Evolutionary conservation across 2,329 filamentous ascomycete species (phyloP), one percentile per base, ranked within the genome.

Genomic region (Botrytis fragariae): DNA sequence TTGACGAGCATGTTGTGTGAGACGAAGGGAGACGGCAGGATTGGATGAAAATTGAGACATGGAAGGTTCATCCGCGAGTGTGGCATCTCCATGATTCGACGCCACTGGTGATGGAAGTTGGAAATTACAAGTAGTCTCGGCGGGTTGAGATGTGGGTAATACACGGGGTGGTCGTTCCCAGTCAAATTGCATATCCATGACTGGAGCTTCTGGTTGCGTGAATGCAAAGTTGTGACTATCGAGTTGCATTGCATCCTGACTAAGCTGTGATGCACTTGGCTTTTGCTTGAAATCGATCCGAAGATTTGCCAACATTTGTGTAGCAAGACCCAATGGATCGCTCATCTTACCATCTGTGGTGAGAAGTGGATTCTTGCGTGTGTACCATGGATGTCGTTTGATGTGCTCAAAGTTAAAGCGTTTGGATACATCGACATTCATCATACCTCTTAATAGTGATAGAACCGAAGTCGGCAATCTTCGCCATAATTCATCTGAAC

Each of bases 321-420:
- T 97, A n/a, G 96, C 96, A 64, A 99, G 86, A 72, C 90, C 89
- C 75, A 98, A 85, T 1, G 93, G 93, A 79, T 98, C 93, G 18
- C 88, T 88, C 48, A 95, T 87, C 76, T 87, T 89, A 77, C 95
- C 95, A 74, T 94, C 91, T 0, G 87, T 80, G 6, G 90, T 90
- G 68, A 98, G 86, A 78, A 94, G 91, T 45, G 87, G 87, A 82
- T 98, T 99, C 74, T 87, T 87, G 63, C 93, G 89, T 5, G 93
- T 98, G 81, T 94, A 98, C 96, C 96, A 99, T 1, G 95, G 95
- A 82, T 99, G 96, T 76, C 93, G 90, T 74, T 94, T 92, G 76
- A 99, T 91, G 79, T 94, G 91, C 69, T 93, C 88, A 77, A 98
- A 91, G n/a, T 89, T 91, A 84, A 98, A 98, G 60, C 96, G 90